Conservation (phyloP, 129 eudicot species). For the Lactuca saligna region DNA sequence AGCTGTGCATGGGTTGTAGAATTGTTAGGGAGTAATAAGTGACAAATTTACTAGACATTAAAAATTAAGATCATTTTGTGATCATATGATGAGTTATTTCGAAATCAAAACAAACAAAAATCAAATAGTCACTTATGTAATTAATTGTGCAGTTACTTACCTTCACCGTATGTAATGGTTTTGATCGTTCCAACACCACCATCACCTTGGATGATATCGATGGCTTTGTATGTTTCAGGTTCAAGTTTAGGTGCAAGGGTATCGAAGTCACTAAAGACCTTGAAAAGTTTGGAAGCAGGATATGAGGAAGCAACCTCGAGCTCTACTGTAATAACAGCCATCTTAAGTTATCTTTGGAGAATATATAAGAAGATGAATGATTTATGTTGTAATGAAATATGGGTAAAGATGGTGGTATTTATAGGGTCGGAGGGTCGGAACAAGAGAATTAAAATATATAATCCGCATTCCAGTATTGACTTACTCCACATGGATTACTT, state of each 20-base stretch:
- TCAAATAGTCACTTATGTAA: neutral
- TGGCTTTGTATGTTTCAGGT: neutral
- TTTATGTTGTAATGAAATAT: neutral
- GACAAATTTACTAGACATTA: too few species aligned
- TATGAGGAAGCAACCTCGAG: neutral
- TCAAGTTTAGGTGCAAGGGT: neutral
- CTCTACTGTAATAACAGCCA: neutral
- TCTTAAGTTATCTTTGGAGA: neutral
- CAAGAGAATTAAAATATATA: too few species aligned
- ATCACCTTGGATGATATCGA: neutral
- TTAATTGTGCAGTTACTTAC: neutral
- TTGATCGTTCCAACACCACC: neutral
- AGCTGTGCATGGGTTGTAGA: neutral
- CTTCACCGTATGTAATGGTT: neutral
- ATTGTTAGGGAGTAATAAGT: neutral
- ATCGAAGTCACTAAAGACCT: neutral
- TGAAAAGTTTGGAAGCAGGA: constrained; percentile 9
- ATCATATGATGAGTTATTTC: too few species aligned
- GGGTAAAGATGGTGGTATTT: neutral
- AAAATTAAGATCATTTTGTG: too few species aligned
- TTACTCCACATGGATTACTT: neutral
- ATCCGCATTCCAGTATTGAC: neutral
- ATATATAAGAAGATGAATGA: neutral
- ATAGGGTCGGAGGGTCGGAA: neutral
- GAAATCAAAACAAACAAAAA: neutral